Evolutionary conservation across 441 rosid genomes (phyloP).

Genomic region (Macaranga tanarius): DNA sequence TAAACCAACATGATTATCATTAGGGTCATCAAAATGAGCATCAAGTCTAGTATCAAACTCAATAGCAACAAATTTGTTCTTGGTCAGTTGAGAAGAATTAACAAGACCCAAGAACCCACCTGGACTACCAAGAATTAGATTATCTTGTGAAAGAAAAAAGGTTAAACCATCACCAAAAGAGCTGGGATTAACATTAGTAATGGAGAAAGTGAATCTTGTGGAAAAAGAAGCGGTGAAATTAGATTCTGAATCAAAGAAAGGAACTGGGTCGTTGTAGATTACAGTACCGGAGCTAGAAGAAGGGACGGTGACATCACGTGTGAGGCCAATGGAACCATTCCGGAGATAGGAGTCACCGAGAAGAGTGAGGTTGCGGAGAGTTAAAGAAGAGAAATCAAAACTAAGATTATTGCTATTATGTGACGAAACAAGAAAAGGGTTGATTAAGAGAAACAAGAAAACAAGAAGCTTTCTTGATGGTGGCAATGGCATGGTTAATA

Average conservation of each 20-base stretch:
- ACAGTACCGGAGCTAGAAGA: conserved; percentile 77
- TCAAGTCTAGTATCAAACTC: conserved; percentile 81
- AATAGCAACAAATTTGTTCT: conserved; percentile 72
- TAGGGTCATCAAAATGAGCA: conserved; percentile 60
- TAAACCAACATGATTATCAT: conserved; percentile 67
- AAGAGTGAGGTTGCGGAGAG: conserved; percentile 75
- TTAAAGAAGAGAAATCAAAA: conserved; percentile 62
- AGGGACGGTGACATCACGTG: conserved; percentile 73
- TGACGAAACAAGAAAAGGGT: conserved; percentile 22
- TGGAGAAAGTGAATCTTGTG: conserved; percentile 71
- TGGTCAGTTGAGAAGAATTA: conserved; percentile 64
- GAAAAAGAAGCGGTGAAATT: conserved; percentile 78
- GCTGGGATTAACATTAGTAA: conserved; percentile 51
- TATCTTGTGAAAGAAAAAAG: conserved; percentile 76
- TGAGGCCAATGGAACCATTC: conserved; percentile 76
- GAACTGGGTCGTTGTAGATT: conserved; percentile 62
- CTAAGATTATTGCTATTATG: conserved; percentile 29
- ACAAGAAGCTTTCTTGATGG: conserved; percentile 48
- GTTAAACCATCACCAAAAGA: conserved; percentile 88
- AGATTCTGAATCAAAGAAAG: conserved; percentile 62
- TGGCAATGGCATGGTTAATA: conserved; percentile 41
- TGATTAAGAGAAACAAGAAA: conserved; percentile 35
- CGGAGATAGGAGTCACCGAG: conserved; percentile 87
- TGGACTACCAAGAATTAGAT: conserved; percentile 68
- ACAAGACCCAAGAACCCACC: conserved; percentile 81